A percentile compares a stretch with the other conserved stretches of the same genome.
Evolutionary conservation across 805 yeast species (phyloP).

Genomic region (Soucietia sequanensis): DNA sequence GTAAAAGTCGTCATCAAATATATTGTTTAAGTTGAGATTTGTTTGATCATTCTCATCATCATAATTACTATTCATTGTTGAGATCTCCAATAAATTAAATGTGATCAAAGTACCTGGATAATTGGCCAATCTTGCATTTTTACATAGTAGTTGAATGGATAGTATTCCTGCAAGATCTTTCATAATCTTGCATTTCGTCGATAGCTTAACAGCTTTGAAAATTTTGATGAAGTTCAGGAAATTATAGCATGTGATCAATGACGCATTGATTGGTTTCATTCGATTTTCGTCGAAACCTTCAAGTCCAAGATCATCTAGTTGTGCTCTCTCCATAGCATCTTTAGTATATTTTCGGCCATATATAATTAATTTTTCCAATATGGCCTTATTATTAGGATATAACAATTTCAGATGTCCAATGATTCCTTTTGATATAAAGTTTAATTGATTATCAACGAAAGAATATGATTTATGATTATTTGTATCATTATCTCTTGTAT

Average conservation of each 20-base stretch:
- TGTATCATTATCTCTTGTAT: background rate
- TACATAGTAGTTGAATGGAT: slow-evolving; percentile 38
- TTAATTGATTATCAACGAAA: slow-evolving; percentile 36
- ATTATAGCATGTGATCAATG: slow-evolving; percentile 28
- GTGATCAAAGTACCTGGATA: slow-evolving; percentile 40
- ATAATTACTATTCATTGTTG: slow-evolving; percentile 13
- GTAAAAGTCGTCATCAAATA: slow-evolving; percentile 28
- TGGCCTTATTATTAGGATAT: slow-evolving; percentile 61
- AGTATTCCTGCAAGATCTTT: slow-evolving; percentile 36
- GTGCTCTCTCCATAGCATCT: slow-evolving; percentile 25
- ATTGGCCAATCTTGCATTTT: slow-evolving; percentile 20
- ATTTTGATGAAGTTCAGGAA: slow-evolving; percentile 34
- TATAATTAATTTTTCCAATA: slow-evolving; percentile 59
- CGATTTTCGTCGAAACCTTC: background rate
- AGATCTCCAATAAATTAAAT: slow-evolving; percentile 38
- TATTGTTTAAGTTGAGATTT: slow-evolving; percentile 13
- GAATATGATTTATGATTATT: slow-evolving; percentile 4
- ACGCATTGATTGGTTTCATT: slow-evolving; percentile 16
- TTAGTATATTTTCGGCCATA: slow-evolving; percentile 18
- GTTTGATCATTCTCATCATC: slow-evolving; percentile 8
- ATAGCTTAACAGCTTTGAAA: slow-evolving; percentile 34
- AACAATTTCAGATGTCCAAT: slow-evolving; percentile 67
- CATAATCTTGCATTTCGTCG: slow-evolving; percentile 38
- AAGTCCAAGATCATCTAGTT: background rate
- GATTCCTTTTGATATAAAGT: slow-evolving; percentile 68